Evolutionary conservation across 2,329 filamentous ascomycete genomes (phyloP).

Genomic region (Claviceps cyperi): DNA sequence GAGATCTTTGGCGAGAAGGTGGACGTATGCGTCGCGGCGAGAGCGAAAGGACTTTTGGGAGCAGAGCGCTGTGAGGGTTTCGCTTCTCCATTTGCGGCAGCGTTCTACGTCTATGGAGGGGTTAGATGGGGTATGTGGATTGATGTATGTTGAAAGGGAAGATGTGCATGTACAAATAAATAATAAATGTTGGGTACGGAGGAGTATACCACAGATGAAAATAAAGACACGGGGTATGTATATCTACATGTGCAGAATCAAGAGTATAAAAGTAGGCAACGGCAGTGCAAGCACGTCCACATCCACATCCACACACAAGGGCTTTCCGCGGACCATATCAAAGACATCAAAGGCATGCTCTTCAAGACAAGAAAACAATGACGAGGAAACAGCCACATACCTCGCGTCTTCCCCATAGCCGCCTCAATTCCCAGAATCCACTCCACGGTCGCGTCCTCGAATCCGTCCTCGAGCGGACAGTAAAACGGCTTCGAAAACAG

Average conservation of each 20-base stretch:
- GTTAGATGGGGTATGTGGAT: background rate
- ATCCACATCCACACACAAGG: background rate
- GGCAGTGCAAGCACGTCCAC: too few relatives aligned
- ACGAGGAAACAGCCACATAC: conserved; percentile 5
- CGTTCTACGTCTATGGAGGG: conserved; percentile 17
- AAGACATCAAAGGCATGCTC: too few relatives aligned
- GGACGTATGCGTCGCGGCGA: conserved; percentile 15
- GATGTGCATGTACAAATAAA: too few relatives aligned
- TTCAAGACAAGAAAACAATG: background rate
- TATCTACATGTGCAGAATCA: background rate
- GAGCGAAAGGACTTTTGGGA: conserved; percentile 18
- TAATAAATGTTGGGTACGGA: too few relatives aligned
- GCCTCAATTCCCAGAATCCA: conserved; percentile 21
- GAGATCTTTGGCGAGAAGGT: conserved; percentile 19
- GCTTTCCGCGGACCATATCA: background rate
- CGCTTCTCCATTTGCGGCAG: conserved; percentile 23
- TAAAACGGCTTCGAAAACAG: conserved; percentile 24
- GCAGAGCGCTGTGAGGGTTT: conserved; percentile 21
- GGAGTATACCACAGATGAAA: too few relatives aligned
- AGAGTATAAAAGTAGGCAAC: too few relatives aligned
- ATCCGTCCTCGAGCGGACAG: conserved; percentile 19
- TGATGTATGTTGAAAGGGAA: too few relatives aligned
- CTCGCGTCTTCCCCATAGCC: conserved; percentile 15
- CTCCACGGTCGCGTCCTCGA: conserved; percentile 15
- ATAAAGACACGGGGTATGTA: too few relatives aligned